Evolutionary conservation across 768 basidiomycete genomes (phyloP).

Genomic region (Amanita inopinata): DNA sequence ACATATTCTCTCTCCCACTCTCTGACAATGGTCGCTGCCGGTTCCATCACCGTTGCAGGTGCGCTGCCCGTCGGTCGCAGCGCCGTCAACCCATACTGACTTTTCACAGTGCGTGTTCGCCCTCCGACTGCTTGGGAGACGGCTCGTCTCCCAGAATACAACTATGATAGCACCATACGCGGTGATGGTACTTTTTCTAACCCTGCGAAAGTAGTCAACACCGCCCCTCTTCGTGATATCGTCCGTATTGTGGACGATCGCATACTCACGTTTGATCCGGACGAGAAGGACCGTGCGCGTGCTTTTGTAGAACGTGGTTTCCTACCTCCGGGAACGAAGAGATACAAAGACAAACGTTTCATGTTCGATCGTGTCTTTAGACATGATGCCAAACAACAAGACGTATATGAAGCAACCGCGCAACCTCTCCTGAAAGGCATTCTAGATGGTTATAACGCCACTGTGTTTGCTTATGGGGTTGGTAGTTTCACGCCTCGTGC

Average conservation of each 20-base stretch:
- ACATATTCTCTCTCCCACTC: conserved; percentile 6
- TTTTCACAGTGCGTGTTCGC: conserved; percentile 70
- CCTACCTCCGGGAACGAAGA: conserved; percentile 76
- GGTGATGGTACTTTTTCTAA: conserved; percentile 83
- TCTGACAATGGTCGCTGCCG: conserved; percentile 66
- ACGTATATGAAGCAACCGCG: conserved; percentile 81
- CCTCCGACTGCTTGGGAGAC: conserved; percentile 83
- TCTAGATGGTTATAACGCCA: conserved; percentile 92
- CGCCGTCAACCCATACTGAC: conserved; percentile 9
- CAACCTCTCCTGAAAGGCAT: conserved; percentile 78
- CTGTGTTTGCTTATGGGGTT: conserved; percentile 98
- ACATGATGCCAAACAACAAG: conserved; percentile 69
- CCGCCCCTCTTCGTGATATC: conserved; percentile 60
- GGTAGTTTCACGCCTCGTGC: conserved; percentile 21
- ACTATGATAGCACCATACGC: conserved; percentile 60
- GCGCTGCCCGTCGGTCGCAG: conserved; percentile 14
- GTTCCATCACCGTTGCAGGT: conserved; percentile 86
- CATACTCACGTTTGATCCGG: conserved; percentile 92
- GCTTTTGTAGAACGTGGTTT: conserved; percentile 83
- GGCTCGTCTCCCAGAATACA: conserved; percentile 69
- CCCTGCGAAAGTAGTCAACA: conserved; percentile 43
- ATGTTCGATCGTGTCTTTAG: conserved; percentile 94
- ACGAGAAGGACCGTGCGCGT: conserved; percentile 73
- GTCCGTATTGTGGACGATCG: conserved; percentile 91
- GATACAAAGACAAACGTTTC: conserved; percentile 95